Evolutionary conservation across 202 grass and related monocot genomes (phyloP).

Genomic region (Saccharum hybrid): DNA sequence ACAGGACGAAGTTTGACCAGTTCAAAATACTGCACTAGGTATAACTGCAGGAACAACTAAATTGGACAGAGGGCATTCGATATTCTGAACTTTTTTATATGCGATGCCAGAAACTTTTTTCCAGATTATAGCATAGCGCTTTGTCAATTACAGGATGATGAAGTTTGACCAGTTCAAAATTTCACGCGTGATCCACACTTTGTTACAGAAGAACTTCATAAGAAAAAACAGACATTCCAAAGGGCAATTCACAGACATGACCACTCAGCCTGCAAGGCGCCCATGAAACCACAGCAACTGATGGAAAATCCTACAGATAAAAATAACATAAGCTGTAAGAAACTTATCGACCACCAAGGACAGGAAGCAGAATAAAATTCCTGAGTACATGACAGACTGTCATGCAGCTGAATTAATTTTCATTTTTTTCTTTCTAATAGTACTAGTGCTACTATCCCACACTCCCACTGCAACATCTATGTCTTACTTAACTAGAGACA

Average conservation of each 20-base stretch:
- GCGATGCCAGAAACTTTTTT: background rate
- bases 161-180: conserved; percentile 31
- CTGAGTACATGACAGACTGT: background rate
- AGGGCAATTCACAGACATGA: background rate
- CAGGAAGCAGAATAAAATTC: background rate
- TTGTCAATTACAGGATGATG: conserved; percentile 6
- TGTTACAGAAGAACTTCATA: conserved; percentile 38
- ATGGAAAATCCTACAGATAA: conserved; percentile 37
- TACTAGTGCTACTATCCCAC: background rate
- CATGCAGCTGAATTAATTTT: background rate
- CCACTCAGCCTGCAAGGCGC: background rate
- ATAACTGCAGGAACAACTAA: too few relatives aligned
- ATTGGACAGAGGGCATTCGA: too few relatives aligned
- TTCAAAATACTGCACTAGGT: too few relatives aligned
- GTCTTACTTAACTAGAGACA: background rate
- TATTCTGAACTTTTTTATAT: background rate
- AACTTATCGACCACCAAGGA: background rate
- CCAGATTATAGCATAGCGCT: background rate
- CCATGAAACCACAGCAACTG: conserved; percentile 13
- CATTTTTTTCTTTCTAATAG: background rate
- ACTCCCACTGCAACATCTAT: background rate
- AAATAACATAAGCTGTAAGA: background rate
- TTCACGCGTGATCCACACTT: conserved; percentile 46
- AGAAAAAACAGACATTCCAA: conserved; percentile 15
- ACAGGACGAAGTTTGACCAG: too few relatives aligned